Percentiles rank a stretch among this genome's conserved stretches.
Conservation (phyloP, 2,329 filamentous ascomycete genomes). For the Metarhizium guizhouense region DNA sequence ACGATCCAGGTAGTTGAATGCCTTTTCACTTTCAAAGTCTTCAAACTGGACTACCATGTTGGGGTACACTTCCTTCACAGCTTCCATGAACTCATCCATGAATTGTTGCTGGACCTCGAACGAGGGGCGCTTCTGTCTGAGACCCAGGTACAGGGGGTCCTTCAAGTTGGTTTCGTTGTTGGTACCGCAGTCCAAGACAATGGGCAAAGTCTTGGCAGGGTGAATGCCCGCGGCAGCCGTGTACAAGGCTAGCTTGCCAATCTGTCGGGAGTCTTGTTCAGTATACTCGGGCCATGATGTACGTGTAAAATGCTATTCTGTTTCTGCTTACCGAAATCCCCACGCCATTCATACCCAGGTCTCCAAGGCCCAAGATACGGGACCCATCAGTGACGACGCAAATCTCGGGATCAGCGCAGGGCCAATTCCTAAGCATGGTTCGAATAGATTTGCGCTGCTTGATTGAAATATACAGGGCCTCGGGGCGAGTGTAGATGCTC, state of each 20-base stretch:
- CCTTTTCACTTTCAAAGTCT: constrained; percentile 88
- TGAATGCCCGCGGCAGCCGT: constrained; percentile 92
- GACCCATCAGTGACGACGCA: constrained; percentile 96
- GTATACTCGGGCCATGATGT: not conserved
- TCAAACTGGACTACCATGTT: constrained; percentile 82
- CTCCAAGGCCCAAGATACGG: constrained; percentile 83
- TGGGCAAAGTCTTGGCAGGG: constrained; percentile 71
- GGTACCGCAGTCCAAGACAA: constrained; percentile 59
- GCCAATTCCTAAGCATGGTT: constrained; percentile 89
- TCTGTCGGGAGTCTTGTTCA: constrained; percentile 27
- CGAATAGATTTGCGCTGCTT: constrained; percentile 86
- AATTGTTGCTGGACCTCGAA: constrained; percentile 78
- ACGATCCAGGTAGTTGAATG: constrained; percentile 84
- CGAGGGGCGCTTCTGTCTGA: constrained; percentile 71
- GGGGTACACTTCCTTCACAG: constrained; percentile 64
- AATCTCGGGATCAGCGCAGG: constrained; percentile 80
- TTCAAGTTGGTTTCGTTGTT: constrained; percentile 57
- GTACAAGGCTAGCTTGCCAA: constrained; percentile 93
- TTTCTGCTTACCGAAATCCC: constrained; percentile 70
- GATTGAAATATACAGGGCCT: constrained; percentile 93
- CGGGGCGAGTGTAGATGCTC: constrained; percentile 87
- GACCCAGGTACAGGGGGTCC: constrained; percentile 79
- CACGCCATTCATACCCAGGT: constrained; percentile 94
- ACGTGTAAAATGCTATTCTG: not conserved
- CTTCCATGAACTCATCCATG: constrained; percentile 95